Evolutionary conservation across 768 basidiomycete genomes (phyloP), one percentile per base, ranked within the genome.

Genomic region (Amanita brunnescens): DNA sequence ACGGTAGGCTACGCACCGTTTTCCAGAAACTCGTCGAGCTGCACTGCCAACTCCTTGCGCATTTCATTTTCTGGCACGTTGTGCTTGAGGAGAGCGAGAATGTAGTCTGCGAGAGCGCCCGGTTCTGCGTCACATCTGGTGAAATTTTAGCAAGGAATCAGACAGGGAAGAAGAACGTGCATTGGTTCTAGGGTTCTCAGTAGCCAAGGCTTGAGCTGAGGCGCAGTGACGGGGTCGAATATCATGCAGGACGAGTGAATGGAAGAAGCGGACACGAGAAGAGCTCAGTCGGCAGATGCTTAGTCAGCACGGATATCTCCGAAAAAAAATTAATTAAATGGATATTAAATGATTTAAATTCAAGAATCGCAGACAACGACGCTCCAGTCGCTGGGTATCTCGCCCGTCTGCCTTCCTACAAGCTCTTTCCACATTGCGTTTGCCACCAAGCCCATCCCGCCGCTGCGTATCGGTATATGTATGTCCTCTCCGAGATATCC

Each of bases 51-150:
- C 62, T 91, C 88, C 58, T 81, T 80, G 57, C 87, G 77, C 77
- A 97, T 84, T 56, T 94, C 89, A 20, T 68, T 65, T 62, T 93
- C 87, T 3, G 87, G 76, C 1, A 84, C 85, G 67, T 91, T 90
- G 64, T 94, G 91, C 65, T 92, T 91, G 53, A 98, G 72, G 48
- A 98, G 73, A 13, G 95, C 95, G 44, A 96, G 80, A 58, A 97
- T 85, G 65, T 97, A 98, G 64, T 97, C 92, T 3, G 91, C 85
- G 47, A 98, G 81, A 29, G 92, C 91, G 26, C 83, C 81, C 26
- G 95, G 93, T 63, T 98, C 95, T 37, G 95, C 95, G 64, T 98
- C 95, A 66, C 91, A 95, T 77, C 94, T 96, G 55, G 41, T 47
- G 6, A 52, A 51, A 49, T 56, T 45, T 62, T 61, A 55, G 38